phyloP scores from a whole-genome alignment of 2,329 filamentous ascomycete species.

The Neoscytalidium dimidiatum region DNA sequence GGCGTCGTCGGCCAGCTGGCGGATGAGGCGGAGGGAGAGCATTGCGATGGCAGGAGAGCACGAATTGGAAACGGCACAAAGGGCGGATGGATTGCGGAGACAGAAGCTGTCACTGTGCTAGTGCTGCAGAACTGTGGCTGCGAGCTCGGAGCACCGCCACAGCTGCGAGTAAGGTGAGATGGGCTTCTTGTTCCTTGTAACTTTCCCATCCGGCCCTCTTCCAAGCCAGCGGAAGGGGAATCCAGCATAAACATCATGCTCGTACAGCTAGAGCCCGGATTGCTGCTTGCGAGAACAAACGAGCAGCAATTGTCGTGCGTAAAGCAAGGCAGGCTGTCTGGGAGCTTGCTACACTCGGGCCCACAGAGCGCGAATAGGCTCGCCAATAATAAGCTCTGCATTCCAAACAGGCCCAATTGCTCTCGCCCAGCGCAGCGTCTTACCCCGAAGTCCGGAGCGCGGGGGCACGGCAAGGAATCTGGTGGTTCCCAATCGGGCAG shows the following conservation, averaged over 20 bases:
- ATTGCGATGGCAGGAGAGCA: constrained; percentile 23
- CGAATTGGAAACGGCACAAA: background rate
- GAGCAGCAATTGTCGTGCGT: too few species aligned
- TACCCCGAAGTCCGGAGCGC: background rate
- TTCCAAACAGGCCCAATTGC: background rate
- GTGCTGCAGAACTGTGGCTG: background rate
- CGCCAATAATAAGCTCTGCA: background rate
- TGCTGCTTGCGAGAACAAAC: too few species aligned
- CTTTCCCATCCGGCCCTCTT: too few species aligned
- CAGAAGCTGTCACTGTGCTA: background rate
- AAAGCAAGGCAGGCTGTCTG: background rate
- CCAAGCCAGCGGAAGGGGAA: too few species aligned
- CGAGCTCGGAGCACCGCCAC: constrained; percentile 18
- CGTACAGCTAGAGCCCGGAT: too few species aligned
- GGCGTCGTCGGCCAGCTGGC: constrained; percentile 37
- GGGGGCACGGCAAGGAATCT: background rate
- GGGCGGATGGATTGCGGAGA: background rate
- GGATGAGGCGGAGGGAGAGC: constrained; percentile 40
- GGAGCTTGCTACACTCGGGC: background rate
- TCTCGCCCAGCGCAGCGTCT: background rate
- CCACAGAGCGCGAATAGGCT: background rate
- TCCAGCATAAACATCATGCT: too few species aligned
- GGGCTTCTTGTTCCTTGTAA: too few species aligned
- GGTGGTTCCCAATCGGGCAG: background rate
- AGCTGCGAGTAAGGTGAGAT: background rate